Evolutionary conservation across 495 filamentous ascomycete species (phyloP).

Genomic region (Corynascus novoguineensis): DNA sequence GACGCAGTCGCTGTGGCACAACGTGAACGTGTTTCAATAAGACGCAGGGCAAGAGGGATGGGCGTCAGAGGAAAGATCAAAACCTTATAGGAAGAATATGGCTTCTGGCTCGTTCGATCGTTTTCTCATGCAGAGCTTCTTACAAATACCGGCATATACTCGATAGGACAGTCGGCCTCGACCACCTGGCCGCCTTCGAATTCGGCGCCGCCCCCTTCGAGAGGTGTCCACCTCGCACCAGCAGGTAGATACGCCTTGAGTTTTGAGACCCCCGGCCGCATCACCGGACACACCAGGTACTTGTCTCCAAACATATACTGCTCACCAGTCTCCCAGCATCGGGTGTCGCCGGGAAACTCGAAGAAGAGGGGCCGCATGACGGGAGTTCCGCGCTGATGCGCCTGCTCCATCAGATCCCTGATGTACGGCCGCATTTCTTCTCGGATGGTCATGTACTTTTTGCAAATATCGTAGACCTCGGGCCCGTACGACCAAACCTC

Average conservation of each 20-base stretch:
- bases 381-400: conserved; percentile 49
- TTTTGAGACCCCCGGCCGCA: neutral
- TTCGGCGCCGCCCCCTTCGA: neutral
- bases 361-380: conserved; percentile 54
- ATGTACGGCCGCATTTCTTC: conserved; percentile 44
- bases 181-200: neutral
- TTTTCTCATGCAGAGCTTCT: too few relatives aligned
- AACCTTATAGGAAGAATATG: too few relatives aligned
- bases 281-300: conserved; percentile 34
- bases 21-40: too few relatives aligned
- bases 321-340: conserved; percentile 46
- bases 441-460: conserved; percentile 49
- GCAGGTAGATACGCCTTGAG: neutral
- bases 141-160: conserved; percentile 5
- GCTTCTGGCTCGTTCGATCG: too few relatives aligned
- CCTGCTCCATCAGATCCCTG: conserved; percentile 46
- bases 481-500: conserved; percentile 58
- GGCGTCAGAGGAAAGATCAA: too few relatives aligned
- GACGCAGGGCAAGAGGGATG: too few relatives aligned
- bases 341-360: conserved; percentile 48
- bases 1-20: too few relatives aligned
- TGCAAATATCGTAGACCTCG: conserved; percentile 51
- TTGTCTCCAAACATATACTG: conserved; percentile 52
- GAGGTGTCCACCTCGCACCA: neutral
- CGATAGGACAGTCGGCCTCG: neutral